Conservation (phyloP, 495 filamentous ascomycete genomes). For the Penicillium salamii region DNA sequence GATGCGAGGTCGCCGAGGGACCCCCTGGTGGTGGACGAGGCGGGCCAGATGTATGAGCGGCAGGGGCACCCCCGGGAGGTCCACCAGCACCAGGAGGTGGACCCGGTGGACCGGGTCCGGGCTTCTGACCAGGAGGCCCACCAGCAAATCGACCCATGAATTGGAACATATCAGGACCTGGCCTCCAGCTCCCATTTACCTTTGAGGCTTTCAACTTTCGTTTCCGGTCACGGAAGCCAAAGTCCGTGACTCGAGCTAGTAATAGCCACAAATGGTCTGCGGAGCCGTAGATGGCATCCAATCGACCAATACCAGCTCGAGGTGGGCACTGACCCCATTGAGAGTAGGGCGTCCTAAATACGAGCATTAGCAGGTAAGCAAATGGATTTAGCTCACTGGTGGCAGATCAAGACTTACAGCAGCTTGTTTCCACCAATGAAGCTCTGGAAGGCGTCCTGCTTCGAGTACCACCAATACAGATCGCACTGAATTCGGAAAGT, state of each 20-base stretch:
- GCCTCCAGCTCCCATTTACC: slow-evolving; percentile 56
- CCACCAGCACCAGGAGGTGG: neutral
- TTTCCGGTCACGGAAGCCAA: slow-evolving; percentile 71
- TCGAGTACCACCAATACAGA: slow-evolving; percentile 94
- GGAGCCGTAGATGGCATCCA: slow-evolving; percentile 81
- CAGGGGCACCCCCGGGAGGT: slow-evolving; percentile 15
- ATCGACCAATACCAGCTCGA: slow-evolving; percentile 70
- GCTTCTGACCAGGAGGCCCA: slow-evolving; percentile 13
- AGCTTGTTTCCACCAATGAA: slow-evolving; percentile 80
- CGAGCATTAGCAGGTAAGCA: slow-evolving; percentile 9
- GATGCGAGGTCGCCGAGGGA: slow-evolving; percentile 8
- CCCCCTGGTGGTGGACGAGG: slow-evolving; percentile 9
- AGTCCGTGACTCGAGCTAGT: slow-evolving; percentile 77
- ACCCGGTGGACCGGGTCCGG: slow-evolving; percentile 6
- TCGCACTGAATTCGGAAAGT: slow-evolving; percentile 78
- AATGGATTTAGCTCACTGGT: too few relatives aligned
- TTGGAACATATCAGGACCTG: slow-evolving; percentile 47
- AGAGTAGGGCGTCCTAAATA: slow-evolving; percentile 68
- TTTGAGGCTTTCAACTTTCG: slow-evolving; percentile 63
- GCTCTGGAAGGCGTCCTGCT: slow-evolving; percentile 90
- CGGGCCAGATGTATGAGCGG: slow-evolving; percentile 11
- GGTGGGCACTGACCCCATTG: slow-evolving; percentile 84
- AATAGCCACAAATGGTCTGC: slow-evolving; percentile 83
- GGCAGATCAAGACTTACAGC: slow-evolving; percentile 60
- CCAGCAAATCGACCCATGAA: slow-evolving; percentile 42